Conservation (phyloP, 352 stramenopile species). For the Globisporangium spiculum region DNA sequence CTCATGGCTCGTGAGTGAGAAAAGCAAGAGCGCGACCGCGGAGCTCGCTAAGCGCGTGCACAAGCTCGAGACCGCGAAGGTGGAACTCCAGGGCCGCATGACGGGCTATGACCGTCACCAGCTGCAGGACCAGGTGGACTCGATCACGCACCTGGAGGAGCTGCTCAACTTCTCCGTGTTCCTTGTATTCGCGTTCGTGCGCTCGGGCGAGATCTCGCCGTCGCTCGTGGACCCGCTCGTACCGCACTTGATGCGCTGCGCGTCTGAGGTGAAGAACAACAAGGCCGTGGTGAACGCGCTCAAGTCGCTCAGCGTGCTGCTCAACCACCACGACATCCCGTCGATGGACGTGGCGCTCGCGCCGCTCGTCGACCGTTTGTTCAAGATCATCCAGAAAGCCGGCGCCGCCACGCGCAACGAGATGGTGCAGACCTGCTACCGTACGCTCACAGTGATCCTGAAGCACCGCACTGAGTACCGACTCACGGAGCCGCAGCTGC, state of each 20-base stretch:
- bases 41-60: slow-evolving; percentile 63
- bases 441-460: slow-evolving; percentile 89
- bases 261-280: slow-evolving; percentile 90
- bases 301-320: slow-evolving; percentile 89
- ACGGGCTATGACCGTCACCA: slow-evolving; percentile 78
- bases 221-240: slow-evolving; percentile 92
- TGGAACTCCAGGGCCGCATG: slow-evolving; percentile 66
- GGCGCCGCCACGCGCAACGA: slow-evolving; percentile 92
- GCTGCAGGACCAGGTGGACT: slow-evolving; percentile 54
- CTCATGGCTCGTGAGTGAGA: slow-evolving; percentile 82
- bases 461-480: slow-evolving; percentile 55
- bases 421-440: slow-evolving; percentile 95
- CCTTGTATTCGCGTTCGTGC: slow-evolving; percentile 72
- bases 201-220: slow-evolving; percentile 24
- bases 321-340: slow-evolving; percentile 85
- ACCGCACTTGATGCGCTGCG: slow-evolving; percentile 88
- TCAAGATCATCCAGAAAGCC: slow-evolving; percentile 90
- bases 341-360: slow-evolving; percentile 82
- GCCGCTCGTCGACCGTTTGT: slow-evolving; percentile 87
- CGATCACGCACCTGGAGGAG: slow-evolving; percentile 69
- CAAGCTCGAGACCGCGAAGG: slow-evolving; percentile 43
- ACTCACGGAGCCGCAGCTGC: slow-evolving; percentile 68
- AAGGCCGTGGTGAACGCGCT: slow-evolving; percentile 91
- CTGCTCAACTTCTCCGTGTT: slow-evolving; percentile 85
- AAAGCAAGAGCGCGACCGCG: slow-evolving; percentile 57